Percentiles rank a stretch among this genome's conserved stretches.
Conservation (phyloP, 805 yeast species). For the Cyberlindnera japonica region DNA sequence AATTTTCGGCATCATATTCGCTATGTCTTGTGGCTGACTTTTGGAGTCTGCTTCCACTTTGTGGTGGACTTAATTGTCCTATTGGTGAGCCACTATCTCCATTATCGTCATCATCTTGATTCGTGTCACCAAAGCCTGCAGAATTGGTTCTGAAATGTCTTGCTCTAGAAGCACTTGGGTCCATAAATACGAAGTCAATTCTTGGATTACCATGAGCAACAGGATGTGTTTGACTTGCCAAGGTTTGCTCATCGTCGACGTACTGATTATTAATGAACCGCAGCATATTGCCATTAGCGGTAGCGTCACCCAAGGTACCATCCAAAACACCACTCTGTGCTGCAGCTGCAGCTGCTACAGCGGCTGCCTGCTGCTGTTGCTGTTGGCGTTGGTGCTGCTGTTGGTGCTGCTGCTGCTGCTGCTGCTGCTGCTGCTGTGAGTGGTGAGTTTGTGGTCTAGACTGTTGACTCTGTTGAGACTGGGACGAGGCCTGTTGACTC, state of each 20-base stretch:
- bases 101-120: constrained; percentile 19
- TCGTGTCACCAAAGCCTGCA: constrained; percentile 12
- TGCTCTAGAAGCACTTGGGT: constrained; percentile 26
- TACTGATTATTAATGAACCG: constrained; percentile 30
- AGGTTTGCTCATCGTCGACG: constrained; percentile 27
- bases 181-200: constrained; percentile 30
- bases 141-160: constrained; percentile 24
- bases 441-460: constrained; percentile 5
- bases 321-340: constrained; percentile 20
- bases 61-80: constrained; percentile 20
- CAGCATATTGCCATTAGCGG: constrained; percentile 24
- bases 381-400: constrained; percentile 15
- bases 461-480: constrained; percentile 2
- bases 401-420: constrained; percentile 4
- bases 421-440: constrained; percentile 10
- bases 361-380: constrained; percentile 16
- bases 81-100: constrained; percentile 18
- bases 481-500: constrained; percentile 1
- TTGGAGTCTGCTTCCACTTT: constrained; percentile 20
- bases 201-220: constrained; percentile 19
- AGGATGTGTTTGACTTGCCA: constrained; percentile 13
- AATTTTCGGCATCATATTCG: constrained; percentile 28
- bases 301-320: constrained; percentile 18
- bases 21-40: constrained; percentile 23
- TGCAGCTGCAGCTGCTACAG: constrained; percentile 14